Conservation (phyloP, 345 rosid genomes). For the Eucalyptus caleyi region DNA sequence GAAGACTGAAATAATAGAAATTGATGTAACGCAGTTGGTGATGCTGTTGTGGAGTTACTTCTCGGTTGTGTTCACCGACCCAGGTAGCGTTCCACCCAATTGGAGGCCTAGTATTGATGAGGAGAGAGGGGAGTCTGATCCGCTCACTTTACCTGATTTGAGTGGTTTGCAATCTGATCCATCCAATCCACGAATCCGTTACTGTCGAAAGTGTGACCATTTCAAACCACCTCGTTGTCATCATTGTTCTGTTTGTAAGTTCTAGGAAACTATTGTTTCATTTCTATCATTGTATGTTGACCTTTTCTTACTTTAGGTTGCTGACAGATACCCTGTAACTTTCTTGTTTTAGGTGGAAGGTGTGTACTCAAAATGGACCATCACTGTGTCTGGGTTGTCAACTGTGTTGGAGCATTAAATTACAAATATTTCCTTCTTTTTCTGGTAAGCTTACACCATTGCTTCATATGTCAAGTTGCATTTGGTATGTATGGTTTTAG, state of each 20-base stretch:
- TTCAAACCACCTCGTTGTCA: slow-evolving; percentile 92
- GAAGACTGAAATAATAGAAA: not conserved
- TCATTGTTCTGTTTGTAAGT: slow-evolving; percentile 95
- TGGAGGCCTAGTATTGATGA: slow-evolving; percentile 76
- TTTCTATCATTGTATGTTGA: not conserved
- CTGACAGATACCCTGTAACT: not conserved
- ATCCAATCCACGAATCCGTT: slow-evolving; percentile 49
- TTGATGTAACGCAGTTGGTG: slow-evolving; percentile 47
- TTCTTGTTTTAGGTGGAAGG: slow-evolving; percentile 59
- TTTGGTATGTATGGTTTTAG: not conserved
- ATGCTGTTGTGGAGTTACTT: slow-evolving; percentile 97
- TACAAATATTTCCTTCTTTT: slow-evolving; percentile 94
- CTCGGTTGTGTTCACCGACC: slow-evolving; percentile 89
- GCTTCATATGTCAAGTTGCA: not conserved
- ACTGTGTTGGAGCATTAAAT: slow-evolving; percentile 91
- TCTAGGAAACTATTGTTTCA: not conserved
- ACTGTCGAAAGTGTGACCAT: slow-evolving; percentile 87
- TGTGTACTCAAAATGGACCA: slow-evolving; percentile 97
- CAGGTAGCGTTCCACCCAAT: slow-evolving; percentile 84
- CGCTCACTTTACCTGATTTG: slow-evolving; percentile 50
- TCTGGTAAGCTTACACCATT: slow-evolving; percentile 47
- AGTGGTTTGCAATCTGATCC: slow-evolving; percentile 42
- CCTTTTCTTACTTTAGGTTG: not conserved
- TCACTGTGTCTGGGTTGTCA: slow-evolving; percentile 99
- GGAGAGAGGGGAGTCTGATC: slow-evolving; percentile 81